Conservation (phyloP, 352 stramenopile species). For the Phytophthora citricola region DNA sequence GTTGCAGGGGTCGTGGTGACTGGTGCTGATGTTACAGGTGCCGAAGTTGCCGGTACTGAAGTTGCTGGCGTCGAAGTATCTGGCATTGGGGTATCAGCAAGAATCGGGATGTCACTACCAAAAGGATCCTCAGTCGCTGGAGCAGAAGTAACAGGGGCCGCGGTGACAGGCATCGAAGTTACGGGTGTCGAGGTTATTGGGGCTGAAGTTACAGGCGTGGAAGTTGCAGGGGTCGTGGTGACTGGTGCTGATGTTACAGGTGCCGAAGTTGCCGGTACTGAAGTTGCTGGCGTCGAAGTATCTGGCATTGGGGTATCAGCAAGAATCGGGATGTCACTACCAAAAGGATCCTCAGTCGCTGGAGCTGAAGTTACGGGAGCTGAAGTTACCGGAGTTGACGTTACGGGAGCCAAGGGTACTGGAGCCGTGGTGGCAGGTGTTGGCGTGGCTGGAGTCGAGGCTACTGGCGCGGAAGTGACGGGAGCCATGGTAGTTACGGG, state of each 20-base stretch:
- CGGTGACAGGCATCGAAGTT: neutral
- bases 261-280: neutral
- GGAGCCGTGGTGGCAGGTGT: neutral
- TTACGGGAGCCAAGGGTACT: neutral
- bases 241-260: neutral
- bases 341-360: conserved; percentile 6
- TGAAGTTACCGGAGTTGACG: neutral
- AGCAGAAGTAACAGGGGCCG: neutral
- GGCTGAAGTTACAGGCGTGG: neutral
- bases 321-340: neutral
- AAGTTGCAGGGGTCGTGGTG: neutral
- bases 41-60: neutral
- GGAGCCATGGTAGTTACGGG: neutral
- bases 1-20: neutral
- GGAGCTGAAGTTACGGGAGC: neutral
- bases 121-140: conserved; percentile 17
- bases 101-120: neutral
- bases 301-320: neutral
- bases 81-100: conserved; percentile 2
- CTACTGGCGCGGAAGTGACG: neutral
- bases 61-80: neutral
- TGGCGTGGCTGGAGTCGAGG: neutral
- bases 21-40: neutral
- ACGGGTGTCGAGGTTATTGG: neutral
- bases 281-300: neutral